Evolutionary conservation across 768 basidiomycete species (phyloP).

Genomic region (Tulasnella sp.): DNA sequence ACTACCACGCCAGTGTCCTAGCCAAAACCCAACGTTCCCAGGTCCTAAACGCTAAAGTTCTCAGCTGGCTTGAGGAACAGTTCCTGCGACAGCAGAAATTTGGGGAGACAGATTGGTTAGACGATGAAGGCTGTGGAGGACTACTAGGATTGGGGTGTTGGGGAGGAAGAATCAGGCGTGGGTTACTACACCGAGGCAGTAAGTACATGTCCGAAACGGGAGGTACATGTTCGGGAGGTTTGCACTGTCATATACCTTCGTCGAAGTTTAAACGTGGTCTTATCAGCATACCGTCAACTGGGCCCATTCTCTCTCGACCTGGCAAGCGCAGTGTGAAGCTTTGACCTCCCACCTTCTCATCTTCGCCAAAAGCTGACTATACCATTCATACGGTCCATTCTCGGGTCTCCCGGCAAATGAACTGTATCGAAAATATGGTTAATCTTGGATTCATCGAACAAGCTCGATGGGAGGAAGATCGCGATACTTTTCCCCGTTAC

Average conservation of each 20-base stretch:
- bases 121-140: not conserved
- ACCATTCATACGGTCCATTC: not conserved
- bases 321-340: conserved; percentile 11
- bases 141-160: not conserved
- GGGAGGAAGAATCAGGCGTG: not conserved
- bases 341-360: not conserved
- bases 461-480: not conserved
- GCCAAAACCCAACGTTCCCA: not conserved
- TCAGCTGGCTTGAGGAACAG: not conserved
- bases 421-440: conserved; percentile 22
- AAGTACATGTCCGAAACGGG: not conserved
- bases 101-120: not conserved
- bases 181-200: not conserved
- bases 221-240: too few relatives aligned
- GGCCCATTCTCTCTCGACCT: conserved; percentile 20
- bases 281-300: not conserved
- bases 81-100: not conserved
- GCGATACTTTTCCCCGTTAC: conserved; percentile 9
- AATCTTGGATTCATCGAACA: conserved; percentile 20
- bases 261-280: conserved; percentile 27
- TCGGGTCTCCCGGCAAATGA: conserved; percentile 20
- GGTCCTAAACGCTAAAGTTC: not conserved
- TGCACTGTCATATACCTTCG: conserved; percentile 38
- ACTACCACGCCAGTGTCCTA: not conserved
- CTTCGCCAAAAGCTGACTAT: too few relatives aligned